phyloP scores from a whole-genome alignment of 1,139 yeast genomes.

The Yamadazyma blattariae region DNA sequence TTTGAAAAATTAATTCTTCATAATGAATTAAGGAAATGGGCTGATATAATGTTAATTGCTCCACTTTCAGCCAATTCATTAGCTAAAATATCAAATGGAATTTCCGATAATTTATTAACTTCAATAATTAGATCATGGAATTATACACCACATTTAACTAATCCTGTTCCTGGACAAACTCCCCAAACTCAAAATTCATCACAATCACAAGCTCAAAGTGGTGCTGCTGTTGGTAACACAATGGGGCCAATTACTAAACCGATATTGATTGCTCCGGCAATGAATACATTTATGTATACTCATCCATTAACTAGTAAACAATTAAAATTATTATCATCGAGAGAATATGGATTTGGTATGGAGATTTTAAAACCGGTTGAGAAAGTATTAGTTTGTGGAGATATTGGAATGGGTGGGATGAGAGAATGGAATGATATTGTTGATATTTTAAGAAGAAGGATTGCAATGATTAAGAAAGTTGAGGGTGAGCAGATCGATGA shows the following conservation, averaged over 20 bases:
- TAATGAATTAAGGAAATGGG: constrained; percentile 91
- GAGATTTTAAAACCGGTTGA: constrained; percentile 90
- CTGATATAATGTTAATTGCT: constrained; percentile 85
- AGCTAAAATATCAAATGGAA: constrained; percentile 87
- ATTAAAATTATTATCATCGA: constrained; percentile 48
- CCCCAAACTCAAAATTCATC: constrained; percentile 7
- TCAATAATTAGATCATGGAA: constrained; percentile 91
- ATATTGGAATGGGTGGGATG: constrained; percentile 98
- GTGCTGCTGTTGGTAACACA: too few relatives aligned
- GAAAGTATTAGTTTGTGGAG: constrained; percentile 91
- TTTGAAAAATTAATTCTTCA: constrained; percentile 60
- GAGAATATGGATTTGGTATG: constrained; percentile 49
- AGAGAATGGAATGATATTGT: constrained; percentile 94
- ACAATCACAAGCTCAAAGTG: background rate
- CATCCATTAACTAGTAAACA: constrained; percentile 92
- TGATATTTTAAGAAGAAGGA: constrained; percentile 64
- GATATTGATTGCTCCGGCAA: constrained; percentile 89
- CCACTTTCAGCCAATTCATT: constrained; percentile 93
- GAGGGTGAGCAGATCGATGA: constrained; percentile 35
- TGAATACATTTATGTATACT: constrained; percentile 95
- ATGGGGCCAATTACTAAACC: constrained; percentile 49
- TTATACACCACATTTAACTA: constrained; percentile 35
- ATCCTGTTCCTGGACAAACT: background rate
- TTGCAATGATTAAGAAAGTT: constrained; percentile 30
- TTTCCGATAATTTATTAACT: constrained; percentile 84